A percentile compares a stretch with the other conserved stretches of the same genome.
Conservation (phyloP, 2,329 filamentous ascomycete genomes). For the Apiospora pterosperma region DNA sequence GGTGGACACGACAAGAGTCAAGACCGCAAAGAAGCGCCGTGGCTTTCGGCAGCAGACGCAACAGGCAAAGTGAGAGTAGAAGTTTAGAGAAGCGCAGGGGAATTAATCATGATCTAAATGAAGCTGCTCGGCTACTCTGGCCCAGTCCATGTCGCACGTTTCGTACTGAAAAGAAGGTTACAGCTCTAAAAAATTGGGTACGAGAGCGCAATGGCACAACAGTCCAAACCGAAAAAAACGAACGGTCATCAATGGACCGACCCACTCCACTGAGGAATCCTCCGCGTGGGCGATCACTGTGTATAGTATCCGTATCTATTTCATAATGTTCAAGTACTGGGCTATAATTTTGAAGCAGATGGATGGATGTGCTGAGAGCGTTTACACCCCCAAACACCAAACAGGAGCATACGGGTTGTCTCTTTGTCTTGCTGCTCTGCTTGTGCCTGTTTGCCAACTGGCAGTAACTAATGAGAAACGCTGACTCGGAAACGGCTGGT, state of each 20-base stretch:
- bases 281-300: not conserved
- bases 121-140: conserved; percentile 2
- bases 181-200: not conserved
- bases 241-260: not conserved
- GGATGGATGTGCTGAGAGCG: conserved; percentile 14
- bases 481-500: not conserved
- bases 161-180: not conserved
- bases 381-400: no score
- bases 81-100: not conserved
- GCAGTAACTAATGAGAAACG: not conserved
- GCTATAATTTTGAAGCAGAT: conserved; percentile 29
- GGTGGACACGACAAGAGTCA: no score
- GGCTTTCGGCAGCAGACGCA: not conserved
- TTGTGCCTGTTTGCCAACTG: not conserved
- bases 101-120: conserved; percentile 7
- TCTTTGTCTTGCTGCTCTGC: not conserved
- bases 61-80: not conserved
- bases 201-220: not conserved
- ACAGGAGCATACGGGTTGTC: no score
- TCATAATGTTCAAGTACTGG: no score
- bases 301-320: no score
- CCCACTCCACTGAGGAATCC: not conserved
- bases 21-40: not conserved
- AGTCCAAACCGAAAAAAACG: no score
- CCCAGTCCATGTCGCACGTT: not conserved